Evolutionary conservation across 306 rosid genomes (phyloP).

Genomic region (Dalbergia cultrata): DNA sequence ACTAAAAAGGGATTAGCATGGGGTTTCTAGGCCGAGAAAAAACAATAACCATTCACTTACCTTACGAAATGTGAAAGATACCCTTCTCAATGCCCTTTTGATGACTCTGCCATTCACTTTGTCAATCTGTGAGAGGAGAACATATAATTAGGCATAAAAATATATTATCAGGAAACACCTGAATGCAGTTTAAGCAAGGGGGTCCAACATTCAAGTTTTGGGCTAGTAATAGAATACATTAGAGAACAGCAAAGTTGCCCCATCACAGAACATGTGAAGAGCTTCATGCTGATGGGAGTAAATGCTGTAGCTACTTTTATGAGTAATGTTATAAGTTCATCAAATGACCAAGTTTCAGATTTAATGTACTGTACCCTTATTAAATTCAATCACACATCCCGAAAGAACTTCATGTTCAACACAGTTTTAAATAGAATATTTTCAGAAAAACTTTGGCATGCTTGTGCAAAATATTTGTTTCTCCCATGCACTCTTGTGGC

Average conservation of each 20-base stretch:
- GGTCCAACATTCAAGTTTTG: constrained; percentile 1
- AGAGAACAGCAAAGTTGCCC: background rate
- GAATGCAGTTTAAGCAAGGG: constrained; percentile 15
- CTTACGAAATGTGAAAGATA: constrained; percentile 87
- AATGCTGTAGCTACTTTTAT: constrained; percentile 15
- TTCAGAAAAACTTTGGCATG: background rate
- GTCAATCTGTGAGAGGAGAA: constrained; percentile 67
- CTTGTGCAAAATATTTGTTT: background rate
- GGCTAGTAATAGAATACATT: background rate
- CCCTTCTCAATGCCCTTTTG: constrained; percentile 83
- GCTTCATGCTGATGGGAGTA: background rate
- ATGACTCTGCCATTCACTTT: constrained; percentile 65
- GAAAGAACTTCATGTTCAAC: background rate
- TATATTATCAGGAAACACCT: constrained; percentile 25
- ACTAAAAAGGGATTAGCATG: background rate
- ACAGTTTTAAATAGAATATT: background rate
- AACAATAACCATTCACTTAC: constrained; percentile 50
- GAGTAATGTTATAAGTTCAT: constrained; percentile 6
- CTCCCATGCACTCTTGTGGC: background rate
- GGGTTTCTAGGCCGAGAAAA: constrained; percentile 14
- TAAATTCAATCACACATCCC: constrained; percentile 14
- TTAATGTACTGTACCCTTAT: background rate
- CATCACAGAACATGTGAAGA: constrained; percentile 22
- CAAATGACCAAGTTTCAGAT: background rate
- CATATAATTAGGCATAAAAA: constrained; percentile 29